These are phyloP conservation scores for Dactylonectria macrodidyma DNA, from an alignment of 2,329 filamentous ascomycete genomes.

Conservation along the genomic window DNA sequence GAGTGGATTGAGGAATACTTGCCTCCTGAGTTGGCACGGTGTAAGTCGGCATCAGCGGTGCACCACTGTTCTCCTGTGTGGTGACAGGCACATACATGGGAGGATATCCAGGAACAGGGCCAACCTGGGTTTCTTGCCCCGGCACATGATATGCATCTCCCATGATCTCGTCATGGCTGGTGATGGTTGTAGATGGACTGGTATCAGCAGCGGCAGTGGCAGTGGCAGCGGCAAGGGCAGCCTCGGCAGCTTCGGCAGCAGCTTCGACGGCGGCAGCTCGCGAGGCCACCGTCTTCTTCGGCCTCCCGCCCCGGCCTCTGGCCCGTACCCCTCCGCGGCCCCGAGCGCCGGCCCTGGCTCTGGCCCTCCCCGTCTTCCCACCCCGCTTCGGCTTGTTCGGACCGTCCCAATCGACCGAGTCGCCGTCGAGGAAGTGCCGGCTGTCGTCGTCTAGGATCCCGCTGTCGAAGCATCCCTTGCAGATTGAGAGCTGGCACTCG, in stretches of 20 bases:
- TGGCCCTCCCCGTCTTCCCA: neutral
- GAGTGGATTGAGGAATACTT: neutral
- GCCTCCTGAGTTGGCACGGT: neutral
- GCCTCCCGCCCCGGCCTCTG: neutral
- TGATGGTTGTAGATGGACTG: neutral
- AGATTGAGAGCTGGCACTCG: constrained; percentile 28
- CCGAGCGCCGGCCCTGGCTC: neutral
- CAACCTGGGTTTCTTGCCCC: neutral
- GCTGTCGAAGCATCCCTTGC: constrained; percentile 17
- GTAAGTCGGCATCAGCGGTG: neutral
- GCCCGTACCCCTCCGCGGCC: constrained; percentile 1
- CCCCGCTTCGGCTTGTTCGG: constrained; percentile 10
- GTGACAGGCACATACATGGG: neutral
- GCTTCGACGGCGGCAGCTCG: neutral
- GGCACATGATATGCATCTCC: neutral
- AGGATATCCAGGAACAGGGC: neutral
- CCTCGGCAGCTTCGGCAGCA: neutral
- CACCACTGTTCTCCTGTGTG: neutral
- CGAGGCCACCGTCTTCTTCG: neutral
- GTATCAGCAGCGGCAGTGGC: neutral
- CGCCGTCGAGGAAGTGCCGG: constrained; percentile 21
- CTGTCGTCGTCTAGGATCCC: constrained; percentile 24
- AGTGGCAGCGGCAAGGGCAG: neutral
- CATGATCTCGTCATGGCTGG: constrained; percentile 3
- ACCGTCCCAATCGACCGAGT: constrained; percentile 22